A percentile compares a stretch with the other conserved stretches of the same genome.
Evolutionary conservation across 2,329 filamentous ascomycete species (phyloP).

Genomic region (Neocucurbitaria cava): DNA sequence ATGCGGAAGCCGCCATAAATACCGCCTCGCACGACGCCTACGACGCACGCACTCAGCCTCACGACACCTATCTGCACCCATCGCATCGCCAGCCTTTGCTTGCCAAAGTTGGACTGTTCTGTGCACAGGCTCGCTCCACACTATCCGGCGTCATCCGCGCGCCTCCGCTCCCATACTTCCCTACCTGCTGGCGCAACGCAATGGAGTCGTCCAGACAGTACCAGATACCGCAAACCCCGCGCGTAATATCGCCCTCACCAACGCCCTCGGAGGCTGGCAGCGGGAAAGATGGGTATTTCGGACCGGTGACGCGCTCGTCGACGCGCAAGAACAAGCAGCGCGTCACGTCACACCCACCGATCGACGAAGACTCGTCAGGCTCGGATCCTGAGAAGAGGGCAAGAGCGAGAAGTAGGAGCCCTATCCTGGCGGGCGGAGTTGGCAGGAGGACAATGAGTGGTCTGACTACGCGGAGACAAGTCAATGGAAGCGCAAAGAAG

Average conservation of each 20-base stretch:
- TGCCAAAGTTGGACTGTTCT: constrained; percentile 34
- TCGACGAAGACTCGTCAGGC: constrained; percentile 67
- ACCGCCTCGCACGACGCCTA: constrained; percentile 21
- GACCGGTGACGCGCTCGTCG: constrained; percentile 79
- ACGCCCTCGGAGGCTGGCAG: constrained; percentile 54
- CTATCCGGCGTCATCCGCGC: constrained; percentile 64
- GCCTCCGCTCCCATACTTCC: constrained; percentile 67
- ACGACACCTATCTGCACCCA: constrained; percentile 13
- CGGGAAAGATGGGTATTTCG: constrained; percentile 68
- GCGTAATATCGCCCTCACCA: constrained; percentile 89
- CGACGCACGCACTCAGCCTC: constrained; percentile 26
- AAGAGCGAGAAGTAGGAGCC: constrained; percentile 74
- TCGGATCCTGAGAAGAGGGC: constrained; percentile 64
- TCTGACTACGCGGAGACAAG: constrained; percentile 59
- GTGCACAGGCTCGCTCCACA: constrained; percentile 41
- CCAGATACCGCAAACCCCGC: constrained; percentile 76
- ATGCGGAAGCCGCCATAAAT: constrained; percentile 34
- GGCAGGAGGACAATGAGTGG: constrained; percentile 57
- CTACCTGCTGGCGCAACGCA: constrained; percentile 45
- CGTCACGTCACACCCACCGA: constrained; percentile 64
- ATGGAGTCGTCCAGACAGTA: constrained; percentile 59
- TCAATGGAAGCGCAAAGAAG: constrained; percentile 43
- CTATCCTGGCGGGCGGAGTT: constrained; percentile 55
- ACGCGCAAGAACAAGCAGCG: constrained; percentile 64
- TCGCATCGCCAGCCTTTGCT: constrained; percentile 26